Evolutionary conservation across 1,139 yeast genomes (phyloP).

Genomic region (Pichia sp.): DNA sequence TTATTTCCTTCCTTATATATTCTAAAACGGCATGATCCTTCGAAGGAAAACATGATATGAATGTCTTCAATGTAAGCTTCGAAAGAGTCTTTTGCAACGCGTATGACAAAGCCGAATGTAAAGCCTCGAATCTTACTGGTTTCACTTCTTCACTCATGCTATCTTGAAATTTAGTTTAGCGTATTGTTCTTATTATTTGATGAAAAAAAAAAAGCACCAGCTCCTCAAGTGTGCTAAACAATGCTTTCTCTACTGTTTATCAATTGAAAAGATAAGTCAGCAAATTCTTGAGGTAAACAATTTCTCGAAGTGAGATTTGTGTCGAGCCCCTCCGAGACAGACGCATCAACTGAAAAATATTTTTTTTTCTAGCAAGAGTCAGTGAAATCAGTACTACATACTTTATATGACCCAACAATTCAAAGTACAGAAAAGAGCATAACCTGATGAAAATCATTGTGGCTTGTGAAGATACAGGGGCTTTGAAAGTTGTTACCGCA

Average conservation of each 20-base stretch:
- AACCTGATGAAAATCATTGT: slow-evolving; percentile 44
- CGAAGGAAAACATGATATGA: slow-evolving; percentile 61
- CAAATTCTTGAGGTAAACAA: no score
- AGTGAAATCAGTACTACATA: no score
- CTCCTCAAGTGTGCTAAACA: no score
- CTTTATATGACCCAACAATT: no score
- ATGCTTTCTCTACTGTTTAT: no score
- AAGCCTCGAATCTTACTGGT: slow-evolving; percentile 24
- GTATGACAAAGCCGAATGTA: slow-evolving; percentile 31
- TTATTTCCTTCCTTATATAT: slow-evolving; percentile 54
- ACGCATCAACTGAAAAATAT: no score
- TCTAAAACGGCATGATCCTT: slow-evolving; percentile 48
- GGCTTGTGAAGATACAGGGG: slow-evolving; percentile 51
- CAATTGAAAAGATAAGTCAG: no score
- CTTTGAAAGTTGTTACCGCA: slow-evolving; percentile 50
- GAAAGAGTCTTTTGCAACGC: slow-evolving; percentile 65
- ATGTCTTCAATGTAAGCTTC: slow-evolving; percentile 51
- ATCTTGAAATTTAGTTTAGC: not conserved
- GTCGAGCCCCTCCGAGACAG: no score
- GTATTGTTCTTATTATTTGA: no score
- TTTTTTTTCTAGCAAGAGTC: no score
- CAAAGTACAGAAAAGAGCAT: not conserved
- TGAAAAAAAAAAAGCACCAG: no score
- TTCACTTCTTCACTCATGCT: slow-evolving; percentile 1
- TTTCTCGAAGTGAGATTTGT: no score